phyloP scores from a whole-genome alignment of 2,329 filamentous ascomycete species.

The Botrytis squamosa region DNA sequence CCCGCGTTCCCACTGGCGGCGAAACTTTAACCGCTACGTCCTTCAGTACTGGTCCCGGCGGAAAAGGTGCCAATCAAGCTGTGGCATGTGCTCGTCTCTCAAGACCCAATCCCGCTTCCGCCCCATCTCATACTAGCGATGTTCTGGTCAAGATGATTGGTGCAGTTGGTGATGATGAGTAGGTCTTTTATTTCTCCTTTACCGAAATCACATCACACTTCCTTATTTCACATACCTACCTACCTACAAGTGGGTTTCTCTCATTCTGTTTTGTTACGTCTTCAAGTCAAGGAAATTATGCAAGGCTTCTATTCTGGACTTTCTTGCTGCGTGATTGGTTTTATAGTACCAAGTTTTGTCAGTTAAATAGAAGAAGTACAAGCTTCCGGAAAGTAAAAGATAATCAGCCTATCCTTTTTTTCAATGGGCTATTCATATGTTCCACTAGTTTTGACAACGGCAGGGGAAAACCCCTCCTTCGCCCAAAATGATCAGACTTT shows the following conservation, averaged over 20 bases:
- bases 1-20: slow-evolving; percentile 77
- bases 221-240: background rate
- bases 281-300: background rate
- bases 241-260: background rate
- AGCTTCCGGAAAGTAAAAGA: background rate
- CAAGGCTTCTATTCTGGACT: background rate
- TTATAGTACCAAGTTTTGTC: background rate
- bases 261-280: background rate
- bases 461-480: background rate
- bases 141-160: slow-evolving; percentile 68
- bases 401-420: background rate
- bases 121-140: slow-evolving; percentile 26
- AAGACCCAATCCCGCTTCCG: slow-evolving; percentile 46
- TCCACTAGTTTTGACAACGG: background rate
- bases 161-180: slow-evolving; percentile 55
- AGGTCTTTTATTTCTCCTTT: background rate
- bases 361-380: background rate
- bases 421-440: fast-evolving
- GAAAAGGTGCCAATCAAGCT: slow-evolving; percentile 95
- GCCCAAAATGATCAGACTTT: background rate
- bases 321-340: background rate
- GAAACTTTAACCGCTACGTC: slow-evolving; percentile 81
- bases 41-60: slow-evolving; percentile 79
- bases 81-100: slow-evolving; percentile 84
- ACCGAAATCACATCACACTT: background rate